Evolutionary conservation across 331 rosid genomes (phyloP).

Genomic region (Arachis monticola): DNA sequence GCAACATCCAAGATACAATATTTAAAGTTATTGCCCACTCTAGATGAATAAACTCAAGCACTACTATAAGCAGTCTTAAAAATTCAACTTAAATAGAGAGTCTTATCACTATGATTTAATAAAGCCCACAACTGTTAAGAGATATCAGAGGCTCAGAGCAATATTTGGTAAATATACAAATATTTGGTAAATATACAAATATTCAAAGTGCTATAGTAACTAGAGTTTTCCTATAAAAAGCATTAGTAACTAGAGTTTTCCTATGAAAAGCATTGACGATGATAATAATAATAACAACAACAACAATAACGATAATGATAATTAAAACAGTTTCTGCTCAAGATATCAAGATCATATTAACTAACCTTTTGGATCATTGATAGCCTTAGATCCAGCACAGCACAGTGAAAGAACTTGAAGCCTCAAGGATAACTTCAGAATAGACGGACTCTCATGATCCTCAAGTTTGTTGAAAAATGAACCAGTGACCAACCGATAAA

Average conservation of each 20-base stretch:
- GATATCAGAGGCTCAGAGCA: slow-evolving; percentile 1
- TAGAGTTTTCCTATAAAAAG: background rate
- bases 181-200: background rate
- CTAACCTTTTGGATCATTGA: slow-evolving; percentile 82
- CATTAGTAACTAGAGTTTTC: background rate
- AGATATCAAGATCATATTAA: slow-evolving; percentile 31
- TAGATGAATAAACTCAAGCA: slow-evolving; percentile 6
- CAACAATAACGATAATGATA: background rate
- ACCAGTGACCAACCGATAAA: slow-evolving; percentile 74
- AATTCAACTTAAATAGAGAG: slow-evolving; percentile 21
- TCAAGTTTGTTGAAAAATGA: slow-evolving; percentile 65
- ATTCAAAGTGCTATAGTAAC: too few species aligned
- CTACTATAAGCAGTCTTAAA: background rate
- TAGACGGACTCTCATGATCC: slow-evolving; percentile 68
- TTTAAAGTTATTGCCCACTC: background rate
- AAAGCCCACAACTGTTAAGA: background rate
- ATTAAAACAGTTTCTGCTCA: slow-evolving; percentile 25
- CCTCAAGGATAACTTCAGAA: slow-evolving; percentile 78
- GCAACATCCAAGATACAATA: slow-evolving; percentile 1
- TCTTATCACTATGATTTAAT: slow-evolving; percentile 5
- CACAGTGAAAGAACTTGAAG: slow-evolving; percentile 78
- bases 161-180: background rate
- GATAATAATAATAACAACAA: too few species aligned
- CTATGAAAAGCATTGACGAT: too few species aligned
- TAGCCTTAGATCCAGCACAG: slow-evolving; percentile 80